A percentile compares a stretch with the other conserved stretches of the same genome.
Conservation (phyloP, 768 basidiomycete species). For the Terana coerulea region DNA sequence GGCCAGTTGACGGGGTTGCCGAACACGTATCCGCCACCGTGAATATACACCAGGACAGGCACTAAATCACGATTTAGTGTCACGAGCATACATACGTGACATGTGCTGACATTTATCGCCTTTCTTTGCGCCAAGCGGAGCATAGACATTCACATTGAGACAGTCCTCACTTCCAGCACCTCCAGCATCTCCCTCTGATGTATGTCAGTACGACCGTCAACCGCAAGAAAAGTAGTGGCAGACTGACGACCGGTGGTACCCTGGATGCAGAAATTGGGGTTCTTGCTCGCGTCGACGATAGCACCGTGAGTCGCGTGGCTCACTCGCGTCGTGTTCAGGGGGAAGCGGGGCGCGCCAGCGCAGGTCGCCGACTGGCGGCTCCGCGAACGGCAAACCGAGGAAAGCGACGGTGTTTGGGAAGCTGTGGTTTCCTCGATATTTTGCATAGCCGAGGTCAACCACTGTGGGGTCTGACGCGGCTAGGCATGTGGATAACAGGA, state of each 20-base stretch:
- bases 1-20: slow-evolving; percentile 67
- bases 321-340: slow-evolving; percentile 45
- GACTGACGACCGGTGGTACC: slow-evolving; percentile 45
- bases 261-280: slow-evolving; percentile 60
- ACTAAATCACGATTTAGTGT: slow-evolving; percentile 18
- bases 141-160: slow-evolving; percentile 62
- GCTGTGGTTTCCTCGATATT: slow-evolving; percentile 50
- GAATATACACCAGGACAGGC: slow-evolving; percentile 39
- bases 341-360: slow-evolving; percentile 46
- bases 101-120: slow-evolving; percentile 36
- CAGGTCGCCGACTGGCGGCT: slow-evolving; percentile 30
- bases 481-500: slow-evolving; percentile 2
- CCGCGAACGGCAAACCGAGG: slow-evolving; percentile 39
- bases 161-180: slow-evolving; percentile 68
- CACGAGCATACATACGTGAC: background rate
- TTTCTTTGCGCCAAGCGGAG: slow-evolving; percentile 43
- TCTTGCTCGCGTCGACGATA: slow-evolving; percentile 47
- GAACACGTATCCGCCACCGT: slow-evolving; percentile 45
- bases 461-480: slow-evolving; percentile 19
- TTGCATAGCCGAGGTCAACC: slow-evolving; percentile 56
- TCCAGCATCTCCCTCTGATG: slow-evolving; percentile 48
- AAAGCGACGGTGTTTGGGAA: slow-evolving; percentile 53
- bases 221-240: background rate
- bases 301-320: slow-evolving; percentile 30
- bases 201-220: background rate